Base-by-base conservation (phyloP, 768 basidiomycete genomes). In the Psilocybe azurescens region DNA sequence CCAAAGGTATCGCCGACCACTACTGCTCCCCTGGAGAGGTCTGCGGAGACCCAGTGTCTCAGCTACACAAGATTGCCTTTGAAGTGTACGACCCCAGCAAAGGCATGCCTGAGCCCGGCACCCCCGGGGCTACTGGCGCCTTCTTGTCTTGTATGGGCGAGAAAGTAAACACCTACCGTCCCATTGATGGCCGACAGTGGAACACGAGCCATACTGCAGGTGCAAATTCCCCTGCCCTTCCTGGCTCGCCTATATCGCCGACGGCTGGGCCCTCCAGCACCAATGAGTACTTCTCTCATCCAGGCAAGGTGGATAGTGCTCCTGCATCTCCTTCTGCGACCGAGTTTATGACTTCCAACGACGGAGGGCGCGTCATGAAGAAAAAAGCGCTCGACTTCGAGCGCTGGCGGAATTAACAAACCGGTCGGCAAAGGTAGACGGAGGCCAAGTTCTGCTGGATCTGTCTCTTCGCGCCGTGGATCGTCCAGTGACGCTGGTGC, bases 61-160 rank as follows among this genome's bases (percentile, higher is more conserved):
- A 98, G 71, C 81, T 97, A 59, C 95, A 97, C 80, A 97, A 97
- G 80, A 90, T 97, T 64, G 94, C 94, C 1, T 94, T 96, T 65
- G 94, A 96, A 77, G 92, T 96, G 14, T 94, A 86, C 66, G 94
- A 94, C 69, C 78, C 83, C 9, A 79, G 77, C 66, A 90, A 88
- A 73, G 82, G 82, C 51, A 80, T 86, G 73, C 89, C 91, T 3
- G 90, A 93, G 57, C 85, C 86, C 10, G 92, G 92, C 29, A 89
- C 89, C 1, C 90, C 91, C 1, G 94, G 94, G 18, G 73, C 81
- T 38, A 89, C 87, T 6, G 93, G 94, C 46, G 87, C 92, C 7
- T 96, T 94, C 83, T 74, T 95, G 65, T 92, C 91, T 8, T 95
- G 94, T 77, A 90, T 94, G 89, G 93, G 92, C 65, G 94, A 95